Base-by-base conservation (phyloP, 306 rosid genomes). In the Sechiopsis laciniata region DNA sequence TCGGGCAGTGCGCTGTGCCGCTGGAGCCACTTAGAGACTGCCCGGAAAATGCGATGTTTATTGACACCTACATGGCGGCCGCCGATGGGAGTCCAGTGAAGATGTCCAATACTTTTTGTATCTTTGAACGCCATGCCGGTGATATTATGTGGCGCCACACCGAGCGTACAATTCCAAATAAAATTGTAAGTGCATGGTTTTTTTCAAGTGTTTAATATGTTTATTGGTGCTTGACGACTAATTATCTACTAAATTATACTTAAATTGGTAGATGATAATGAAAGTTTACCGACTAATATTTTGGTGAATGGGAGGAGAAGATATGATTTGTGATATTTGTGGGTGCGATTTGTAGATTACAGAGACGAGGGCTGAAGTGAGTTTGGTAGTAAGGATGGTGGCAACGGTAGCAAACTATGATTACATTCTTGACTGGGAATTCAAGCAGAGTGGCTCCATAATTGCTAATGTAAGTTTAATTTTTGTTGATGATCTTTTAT, bases 121-220 rank as follows among this genome's bases (percentile, higher is more conserved):
- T 90, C 11, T 90, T 88, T n/a, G 96, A 90, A 55, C 78, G 55
- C 21, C 56, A 80, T 51, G 83, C 84, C 5, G 87, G 89, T 3
- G 78, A 82, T 52, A 77, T 84, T 68, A 76, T 84, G 89, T 89
- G 96, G 96, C 92, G 92, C 40, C 92, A 87, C 76, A 78, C 92
- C 11, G 89, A 85, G 75, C 12, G 8, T 0, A 73, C 1, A 6
- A 51, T 85, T 56, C 82, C 84, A 2, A 16, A 73, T 8, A 61
- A 79, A 73, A 7, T 15, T 73, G 85, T 84, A 76, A 21, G 71
- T 37, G 32, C 2, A n/a, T 10, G 2, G 0, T 10, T 21, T 24
- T 37, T 3, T 40, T 3, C n/a, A n/a, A n/a, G n/a, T n/a, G n/a
- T n/a, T n/a, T n/a, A n/a, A n/a, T n/a, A n/a, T n/a, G n/a, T n/a